Percentiles rank a stretch among this genome's conserved stretches.
Evolutionary conservation across 2,329 filamentous ascomycete species (phyloP).

Genomic region (Penicillium oxalicum): DNA sequence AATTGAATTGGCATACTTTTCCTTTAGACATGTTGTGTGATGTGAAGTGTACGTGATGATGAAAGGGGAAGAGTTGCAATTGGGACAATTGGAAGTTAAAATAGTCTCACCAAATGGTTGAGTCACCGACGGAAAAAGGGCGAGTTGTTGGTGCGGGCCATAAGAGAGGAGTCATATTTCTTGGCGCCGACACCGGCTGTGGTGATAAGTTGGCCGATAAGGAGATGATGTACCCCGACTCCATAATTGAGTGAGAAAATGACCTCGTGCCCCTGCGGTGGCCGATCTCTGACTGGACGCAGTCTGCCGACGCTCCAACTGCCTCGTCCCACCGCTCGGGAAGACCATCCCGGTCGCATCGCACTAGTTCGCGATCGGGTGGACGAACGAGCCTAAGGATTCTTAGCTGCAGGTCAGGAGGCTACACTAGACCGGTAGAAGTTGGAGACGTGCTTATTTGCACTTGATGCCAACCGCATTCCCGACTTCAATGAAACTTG

Average conservation of each 20-base stretch:
- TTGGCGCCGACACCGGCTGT: slow-evolving; percentile 18
- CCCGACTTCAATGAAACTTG: no score
- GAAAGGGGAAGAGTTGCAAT: not conserved
- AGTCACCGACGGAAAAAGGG: slow-evolving; percentile 19
- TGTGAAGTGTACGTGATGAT: slow-evolving; percentile 5
- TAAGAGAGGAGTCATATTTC: slow-evolving; percentile 16
- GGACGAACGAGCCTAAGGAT: not conserved
- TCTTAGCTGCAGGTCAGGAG: not conserved
- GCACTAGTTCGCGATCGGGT: not conserved
- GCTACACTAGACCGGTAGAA: not conserved
- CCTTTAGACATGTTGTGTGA: slow-evolving; percentile 22
- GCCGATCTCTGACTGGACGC: no score
- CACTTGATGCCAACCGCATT: no score
- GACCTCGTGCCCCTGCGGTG: not conserved
- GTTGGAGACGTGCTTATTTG: no score
- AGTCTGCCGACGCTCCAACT: no score
- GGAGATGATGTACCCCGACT: slow-evolving; percentile 1
- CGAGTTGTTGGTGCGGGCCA: slow-evolving; percentile 19
- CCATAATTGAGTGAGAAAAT: not conserved
- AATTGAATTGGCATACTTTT: slow-evolving; percentile 18
- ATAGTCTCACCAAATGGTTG: slow-evolving; percentile 11
- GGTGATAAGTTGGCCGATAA: slow-evolving; percentile 18
- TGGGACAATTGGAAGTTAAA: slow-evolving; percentile 11
- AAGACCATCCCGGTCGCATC: not conserved
- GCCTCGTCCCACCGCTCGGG: not conserved